Base-by-base conservation (phyloP, 2,329 filamentous ascomycete genomes). In the Aspergillus novoparasiticus region DNA sequence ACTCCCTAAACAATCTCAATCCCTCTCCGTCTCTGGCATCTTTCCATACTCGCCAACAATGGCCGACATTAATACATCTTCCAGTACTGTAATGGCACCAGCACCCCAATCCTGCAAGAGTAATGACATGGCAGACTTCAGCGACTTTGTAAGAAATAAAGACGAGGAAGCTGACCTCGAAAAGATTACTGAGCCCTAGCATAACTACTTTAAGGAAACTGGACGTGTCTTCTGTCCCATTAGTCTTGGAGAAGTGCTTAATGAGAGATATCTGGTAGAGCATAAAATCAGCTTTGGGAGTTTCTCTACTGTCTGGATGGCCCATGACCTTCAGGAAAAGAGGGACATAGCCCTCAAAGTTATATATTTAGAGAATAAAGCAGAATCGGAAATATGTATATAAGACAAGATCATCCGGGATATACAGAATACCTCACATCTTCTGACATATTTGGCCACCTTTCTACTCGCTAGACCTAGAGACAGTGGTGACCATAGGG, bases 291-390 rank as follows among this genome's bases (percentile, higher is more conserved):
- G 69, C n/a, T 64, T 50, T 64, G 69, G 70, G 0, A 64, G 68
- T 39, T 66, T 65, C 36, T 69, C 69, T 4, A 73, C 69, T n/a
- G 68, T 72, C 46, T 74, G 68, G 72, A 66, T 74, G 64, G 70
- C 69, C 23, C 63, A 62, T 65, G 70, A 72, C 55, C 48, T 67
- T 12, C 53, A 68, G 48, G 57, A 64, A 3, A 65, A 67, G 43
- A 69, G n/a, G 45, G 58, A 70, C 56, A 69, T 72, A 11, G 70
- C 70, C 19, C 63, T 73, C 23, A 73, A 72, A 60, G 56, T 71
- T 32, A 66, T 71, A 61, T 51, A 60, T 23, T 57, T 57, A 16
- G 69, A 66, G 16, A 36, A 66, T 51, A 70, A 53, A 58, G 65
- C 54, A 26, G 66, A 68, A 2, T 60, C 65, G 1, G 69, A 74